phyloP scores from a whole-genome alignment of 1,284 basidiomycete genomes.

The Flammula alnicola region DNA sequence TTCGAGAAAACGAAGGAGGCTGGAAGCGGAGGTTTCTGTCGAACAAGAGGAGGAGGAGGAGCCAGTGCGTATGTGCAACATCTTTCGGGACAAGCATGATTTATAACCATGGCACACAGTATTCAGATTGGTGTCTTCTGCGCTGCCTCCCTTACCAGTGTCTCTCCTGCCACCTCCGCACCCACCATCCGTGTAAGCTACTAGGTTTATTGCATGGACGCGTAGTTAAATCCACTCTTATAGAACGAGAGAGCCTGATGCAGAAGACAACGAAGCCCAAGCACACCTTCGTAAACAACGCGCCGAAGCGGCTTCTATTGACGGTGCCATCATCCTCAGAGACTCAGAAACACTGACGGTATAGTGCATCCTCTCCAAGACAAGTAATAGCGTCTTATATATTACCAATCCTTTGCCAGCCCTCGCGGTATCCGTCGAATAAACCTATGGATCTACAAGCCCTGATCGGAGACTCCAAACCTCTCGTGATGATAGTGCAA shows the following conservation, averaged over 20 bases:
- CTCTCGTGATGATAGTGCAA: constrained; percentile 34
- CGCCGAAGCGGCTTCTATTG: constrained; percentile 44
- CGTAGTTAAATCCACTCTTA: background rate
- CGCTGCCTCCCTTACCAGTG: constrained; percentile 37
- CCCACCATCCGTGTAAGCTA: constrained; percentile 39
- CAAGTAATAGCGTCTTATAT: background rate
- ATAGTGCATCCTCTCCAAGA: background rate
- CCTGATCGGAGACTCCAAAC: constrained; percentile 1
- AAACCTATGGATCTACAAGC: background rate
- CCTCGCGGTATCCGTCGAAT: background rate
- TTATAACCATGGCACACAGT: constrained; percentile 28
- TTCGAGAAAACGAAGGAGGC: too few species aligned
- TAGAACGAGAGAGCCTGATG: constrained; percentile 49
- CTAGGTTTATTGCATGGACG: too few species aligned
- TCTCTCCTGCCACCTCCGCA: constrained; percentile 44
- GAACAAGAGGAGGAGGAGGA: constrained; percentile 14
- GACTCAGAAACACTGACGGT: constrained; percentile 25
- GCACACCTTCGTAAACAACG: constrained; percentile 43
- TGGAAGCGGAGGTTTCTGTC: too few species aligned
- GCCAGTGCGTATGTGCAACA: constrained; percentile 26
- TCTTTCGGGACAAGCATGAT: background rate
- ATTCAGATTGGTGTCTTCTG: constrained; percentile 51
- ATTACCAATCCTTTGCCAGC: background rate
- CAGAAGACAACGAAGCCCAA: constrained; percentile 45
- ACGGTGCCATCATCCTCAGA: constrained; percentile 32